phyloP scores from a whole-genome alignment of 805 yeast genomes.

The Starmerella powellii region DNA sequence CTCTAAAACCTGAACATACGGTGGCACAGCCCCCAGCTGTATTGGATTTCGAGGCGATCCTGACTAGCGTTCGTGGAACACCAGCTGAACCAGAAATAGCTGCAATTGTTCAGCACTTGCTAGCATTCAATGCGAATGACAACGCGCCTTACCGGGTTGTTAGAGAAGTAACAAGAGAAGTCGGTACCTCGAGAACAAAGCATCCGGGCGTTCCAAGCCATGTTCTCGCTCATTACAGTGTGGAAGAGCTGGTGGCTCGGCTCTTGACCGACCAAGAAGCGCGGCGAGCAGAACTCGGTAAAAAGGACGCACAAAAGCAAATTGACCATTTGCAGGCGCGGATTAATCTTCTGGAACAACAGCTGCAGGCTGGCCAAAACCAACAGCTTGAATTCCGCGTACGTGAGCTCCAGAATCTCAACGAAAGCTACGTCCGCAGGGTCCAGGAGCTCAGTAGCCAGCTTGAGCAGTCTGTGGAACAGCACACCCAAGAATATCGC shows the following conservation, averaged over 20 bases:
- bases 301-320: conserved; percentile 40
- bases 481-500: conserved; percentile 29
- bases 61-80: conserved; percentile 46
- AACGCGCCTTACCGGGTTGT: conserved; percentile 45
- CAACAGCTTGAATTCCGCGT: conserved; percentile 49
- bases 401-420: conserved; percentile 47
- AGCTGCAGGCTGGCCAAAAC: conserved; percentile 53
- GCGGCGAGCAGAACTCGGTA: conserved; percentile 50
- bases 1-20: no score
- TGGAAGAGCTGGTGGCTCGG: conserved; percentile 57
- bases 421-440: conserved; percentile 48
- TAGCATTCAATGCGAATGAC: conserved; percentile 34
- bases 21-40: no score
- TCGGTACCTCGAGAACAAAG: conserved; percentile 26
- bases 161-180: conserved; percentile 49
- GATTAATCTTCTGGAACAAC: conserved; percentile 49
- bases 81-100: conserved; percentile 25
- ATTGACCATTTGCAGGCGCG: conserved; percentile 51
- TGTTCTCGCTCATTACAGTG: conserved; percentile 52
- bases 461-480: conserved; percentile 46
- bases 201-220: conserved; percentile 37
- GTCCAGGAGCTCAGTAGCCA: conserved; percentile 50
- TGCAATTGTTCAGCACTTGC: conserved; percentile 40
- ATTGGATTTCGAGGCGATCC: conserved; percentile 46
- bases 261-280: conserved; percentile 82